Base-by-base conservation (phyloP, 2,329 filamentous ascomycete species). In the Xylogone sp. region DNA sequence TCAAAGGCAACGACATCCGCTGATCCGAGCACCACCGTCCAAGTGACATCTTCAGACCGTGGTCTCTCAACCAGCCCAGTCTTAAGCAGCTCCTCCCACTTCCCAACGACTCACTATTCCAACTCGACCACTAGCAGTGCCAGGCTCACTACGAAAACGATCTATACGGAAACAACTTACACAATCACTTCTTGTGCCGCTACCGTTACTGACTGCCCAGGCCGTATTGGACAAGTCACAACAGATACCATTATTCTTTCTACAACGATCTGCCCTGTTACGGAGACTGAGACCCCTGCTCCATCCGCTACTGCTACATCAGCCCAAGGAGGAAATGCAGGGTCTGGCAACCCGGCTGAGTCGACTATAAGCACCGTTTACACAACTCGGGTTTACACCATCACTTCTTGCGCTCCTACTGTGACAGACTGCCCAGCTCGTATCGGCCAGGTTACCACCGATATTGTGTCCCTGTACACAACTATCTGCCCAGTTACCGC, bases 401-500 rank as follows among this genome's bases (percentile, higher is more conserved):
- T 56, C 18, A 55, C 54, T 2, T 43, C 46, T 16, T 56, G 54
- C 21, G 47, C 50, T 5, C 10, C 48, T n/a, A 48, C 43, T 19
- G 42, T 48, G 3, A 50, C 31, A 19, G 31, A 49, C 21, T 55
- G 53, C 27, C 50, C 51, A 3, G 34, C 47, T 22, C 51, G 46
- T 43, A 13, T 53, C 12, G 61, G 62, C 16, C 55, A 56, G 16
- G 59, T 68, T 31, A 62, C 63, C 3, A 68, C 62, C 21, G 56
- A 65, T 19, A 59, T 54, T n/a, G 60, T 67, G 43, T 52, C 58
- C 43, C 47, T 66, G 45, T 65, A 63, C 22, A 69, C 65, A 3
- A 69, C 68, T 13, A 58, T 68, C 43, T 66, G 57, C 57, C 66
- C 67, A n/a, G 56, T 66, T 18, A 53, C 54, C 43, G 56, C 34